These are phyloP conservation scores for Penicillium argentinense DNA, from an alignment of 495 filamentous ascomycete species.

Conservation along the genomic window DNA sequence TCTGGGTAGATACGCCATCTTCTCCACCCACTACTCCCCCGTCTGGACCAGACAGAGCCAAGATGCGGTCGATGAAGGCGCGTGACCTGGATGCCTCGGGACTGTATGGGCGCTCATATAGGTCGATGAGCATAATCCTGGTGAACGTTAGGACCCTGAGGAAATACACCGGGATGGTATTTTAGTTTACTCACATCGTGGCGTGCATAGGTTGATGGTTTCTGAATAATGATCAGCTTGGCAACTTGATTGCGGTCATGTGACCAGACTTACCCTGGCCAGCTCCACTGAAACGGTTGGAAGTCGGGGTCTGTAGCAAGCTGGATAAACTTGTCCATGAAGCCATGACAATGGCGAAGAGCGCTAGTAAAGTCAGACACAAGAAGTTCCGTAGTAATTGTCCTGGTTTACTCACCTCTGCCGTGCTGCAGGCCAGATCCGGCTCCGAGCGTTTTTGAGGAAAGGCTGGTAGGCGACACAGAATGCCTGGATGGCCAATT, in stretches of 20 bases:
- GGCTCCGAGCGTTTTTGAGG: slow-evolving; percentile 55
- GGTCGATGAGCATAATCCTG: slow-evolving; percentile 56
- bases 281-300: slow-evolving; percentile 59
- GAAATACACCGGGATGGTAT: neutral
- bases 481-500: slow-evolving; percentile 36
- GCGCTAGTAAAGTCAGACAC: slow-evolving; percentile 38
- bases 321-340: slow-evolving; percentile 55
- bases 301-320: slow-evolving; percentile 53
- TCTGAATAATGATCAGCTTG: slow-evolving; percentile 13
- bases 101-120: slow-evolving; percentile 51
- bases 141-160: neutral
- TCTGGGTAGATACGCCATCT: slow-evolving; percentile 45
- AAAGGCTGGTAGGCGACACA: slow-evolving; percentile 57
- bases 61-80: slow-evolving; percentile 52
- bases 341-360: slow-evolving; percentile 54
- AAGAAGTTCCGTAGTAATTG: neutral
- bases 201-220: slow-evolving; percentile 60
- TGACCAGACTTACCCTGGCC: slow-evolving; percentile 40
- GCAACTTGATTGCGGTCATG: neutral
- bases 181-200: slow-evolving; percentile 37
- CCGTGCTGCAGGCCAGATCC: slow-evolving; percentile 52
- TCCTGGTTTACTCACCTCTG: slow-evolving; percentile 40
- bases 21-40: slow-evolving; percentile 53
- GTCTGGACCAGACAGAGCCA: slow-evolving; percentile 52
- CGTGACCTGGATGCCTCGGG: slow-evolving; percentile 49